Evolutionary conservation across 2,329 filamentous ascomycete genomes (phyloP).

Genomic region (Pseudogymnoascus pannorum): DNA sequence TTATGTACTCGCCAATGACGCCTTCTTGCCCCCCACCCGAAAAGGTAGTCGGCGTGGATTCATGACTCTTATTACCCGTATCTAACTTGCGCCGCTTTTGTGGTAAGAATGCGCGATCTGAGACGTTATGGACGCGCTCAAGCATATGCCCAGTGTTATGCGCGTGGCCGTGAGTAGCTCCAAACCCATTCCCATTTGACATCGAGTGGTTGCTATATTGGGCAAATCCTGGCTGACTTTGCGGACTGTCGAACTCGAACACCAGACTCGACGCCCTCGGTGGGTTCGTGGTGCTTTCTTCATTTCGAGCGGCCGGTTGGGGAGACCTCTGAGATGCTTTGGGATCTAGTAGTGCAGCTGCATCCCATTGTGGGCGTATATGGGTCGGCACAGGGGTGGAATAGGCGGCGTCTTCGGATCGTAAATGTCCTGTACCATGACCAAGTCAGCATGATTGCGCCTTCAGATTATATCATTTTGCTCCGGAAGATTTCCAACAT

Average conservation of each 20-base stretch:
- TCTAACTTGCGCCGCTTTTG: constrained; percentile 59
- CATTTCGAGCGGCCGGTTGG: constrained; percentile 8
- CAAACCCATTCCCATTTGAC: constrained; percentile 19
- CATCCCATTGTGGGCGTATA: constrained; percentile 31
- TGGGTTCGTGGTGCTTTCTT: constrained; percentile 11
- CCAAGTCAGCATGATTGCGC: not conserved
- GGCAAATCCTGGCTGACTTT: constrained; percentile 13
- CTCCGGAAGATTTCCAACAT: constrained; percentile 13
- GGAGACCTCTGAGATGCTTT: constrained; percentile 26
- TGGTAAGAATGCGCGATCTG: constrained; percentile 55
- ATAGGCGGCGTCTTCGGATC: constrained; percentile 12
- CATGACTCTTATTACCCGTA: not conserved
- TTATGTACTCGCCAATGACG: constrained; percentile 59
- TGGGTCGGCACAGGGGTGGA: not conserved
- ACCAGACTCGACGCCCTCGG: constrained; percentile 26
- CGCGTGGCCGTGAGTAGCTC: constrained; percentile 18
- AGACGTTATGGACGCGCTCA: constrained; percentile 68
- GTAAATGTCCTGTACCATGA: not conserved
- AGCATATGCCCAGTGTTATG: constrained; percentile 42
- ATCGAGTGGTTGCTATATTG: not conserved
- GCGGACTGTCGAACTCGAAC: constrained; percentile 37
- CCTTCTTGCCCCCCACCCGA: constrained; percentile 45
- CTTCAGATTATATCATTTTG: not conserved
- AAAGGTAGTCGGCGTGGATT: constrained; percentile 29
- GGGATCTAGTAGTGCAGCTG: constrained; percentile 37